Conservation (phyloP, 371 early-diverging fungal species). For the Basidiobolus meristosporus region DNA sequence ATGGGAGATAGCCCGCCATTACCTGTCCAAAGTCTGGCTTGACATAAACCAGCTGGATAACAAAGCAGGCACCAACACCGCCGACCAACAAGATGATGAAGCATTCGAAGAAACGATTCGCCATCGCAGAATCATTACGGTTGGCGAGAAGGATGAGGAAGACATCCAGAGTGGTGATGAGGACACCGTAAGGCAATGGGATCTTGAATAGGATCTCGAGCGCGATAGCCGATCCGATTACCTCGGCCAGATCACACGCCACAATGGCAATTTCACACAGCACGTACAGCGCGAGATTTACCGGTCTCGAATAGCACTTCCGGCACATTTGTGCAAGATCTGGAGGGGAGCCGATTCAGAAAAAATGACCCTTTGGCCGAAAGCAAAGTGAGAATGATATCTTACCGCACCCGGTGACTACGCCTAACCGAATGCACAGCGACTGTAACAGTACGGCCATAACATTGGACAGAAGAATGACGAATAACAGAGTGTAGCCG, state of each 20-base stretch:
- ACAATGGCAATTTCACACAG: conserved; percentile 57
- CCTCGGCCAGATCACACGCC: conserved; percentile 54
- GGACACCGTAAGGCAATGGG: conserved; percentile 37
- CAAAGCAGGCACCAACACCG: conserved; percentile 42
- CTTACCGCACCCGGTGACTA: conserved; percentile 25
- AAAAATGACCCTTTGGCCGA: no score
- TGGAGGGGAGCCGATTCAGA: conserved; percentile 1
- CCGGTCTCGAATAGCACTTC: conserved; percentile 18
- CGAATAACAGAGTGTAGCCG: conserved; percentile 27
- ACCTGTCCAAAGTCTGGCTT: conserved; percentile 26
- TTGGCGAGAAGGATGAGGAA: conserved; percentile 37
- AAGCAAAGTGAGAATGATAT: no score
- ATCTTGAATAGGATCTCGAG: conserved; percentile 35
- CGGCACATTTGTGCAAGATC: conserved; percentile 39
- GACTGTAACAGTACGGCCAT: conserved; percentile 39
- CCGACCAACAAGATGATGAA: conserved; percentile 40
- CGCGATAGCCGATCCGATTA: conserved; percentile 58
- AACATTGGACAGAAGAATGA: conserved; percentile 38
- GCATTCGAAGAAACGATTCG: conserved; percentile 17
- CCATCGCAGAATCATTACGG: conserved; percentile 35
- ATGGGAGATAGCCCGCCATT: conserved; percentile 32
- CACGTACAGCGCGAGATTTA: conserved; percentile 24
- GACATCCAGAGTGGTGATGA: conserved; percentile 44
- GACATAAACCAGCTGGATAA: conserved; percentile 37
- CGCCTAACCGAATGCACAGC: conserved; percentile 43